phyloP scores from a whole-genome alignment of 2,329 filamentous ascomycete species.

The Penicillium sp. region DNA sequence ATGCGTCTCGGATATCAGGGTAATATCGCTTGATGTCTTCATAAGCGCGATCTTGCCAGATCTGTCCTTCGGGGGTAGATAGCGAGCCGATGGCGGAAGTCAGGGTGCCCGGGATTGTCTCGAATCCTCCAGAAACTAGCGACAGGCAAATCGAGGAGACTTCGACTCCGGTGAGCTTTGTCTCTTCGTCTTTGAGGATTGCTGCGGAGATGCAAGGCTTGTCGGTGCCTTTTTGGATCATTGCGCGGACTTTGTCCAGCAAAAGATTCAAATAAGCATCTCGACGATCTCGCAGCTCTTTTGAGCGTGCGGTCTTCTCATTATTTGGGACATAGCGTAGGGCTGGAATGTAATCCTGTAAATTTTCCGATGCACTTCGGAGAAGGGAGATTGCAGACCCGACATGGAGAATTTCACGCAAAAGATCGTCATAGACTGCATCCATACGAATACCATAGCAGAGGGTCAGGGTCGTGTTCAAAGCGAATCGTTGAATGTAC shows the following conservation, averaged over 20 bases:
- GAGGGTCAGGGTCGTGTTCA: conserved; percentile 70
- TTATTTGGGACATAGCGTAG: conserved; percentile 59
- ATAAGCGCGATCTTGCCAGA: conserved; percentile 65
- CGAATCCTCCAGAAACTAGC: conserved; percentile 72
- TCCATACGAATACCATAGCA: conserved; percentile 73
- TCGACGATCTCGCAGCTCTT: conserved; percentile 61
- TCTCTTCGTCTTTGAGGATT: conserved; percentile 64
- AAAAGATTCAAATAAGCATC: conserved; percentile 62
- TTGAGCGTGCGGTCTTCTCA: conserved; percentile 56
- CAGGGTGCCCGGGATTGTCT: conserved; percentile 71
- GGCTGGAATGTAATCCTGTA: conserved; percentile 72
- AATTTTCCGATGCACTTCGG: conserved; percentile 70
- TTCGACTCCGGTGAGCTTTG: conserved; percentile 65
- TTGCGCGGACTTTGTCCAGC: conserved; percentile 54
- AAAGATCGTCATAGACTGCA: conserved; percentile 62
- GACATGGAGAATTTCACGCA: conserved; percentile 69
- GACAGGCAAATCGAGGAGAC: conserved; percentile 73
- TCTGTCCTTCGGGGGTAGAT: conserved; percentile 60
- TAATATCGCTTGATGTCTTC: conserved; percentile 66
- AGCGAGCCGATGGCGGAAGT: conserved; percentile 72
- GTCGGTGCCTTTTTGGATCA: conserved; percentile 58
- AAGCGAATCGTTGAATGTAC: conserved; percentile 68
- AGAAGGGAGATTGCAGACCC: conserved; percentile 70
- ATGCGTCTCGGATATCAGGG: conserved; percentile 62
- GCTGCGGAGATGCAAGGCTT: conserved; percentile 64